Conservation (phyloP, 2,329 filamentous ascomycete genomes). For the Dactylellina cionopaga region DNA sequence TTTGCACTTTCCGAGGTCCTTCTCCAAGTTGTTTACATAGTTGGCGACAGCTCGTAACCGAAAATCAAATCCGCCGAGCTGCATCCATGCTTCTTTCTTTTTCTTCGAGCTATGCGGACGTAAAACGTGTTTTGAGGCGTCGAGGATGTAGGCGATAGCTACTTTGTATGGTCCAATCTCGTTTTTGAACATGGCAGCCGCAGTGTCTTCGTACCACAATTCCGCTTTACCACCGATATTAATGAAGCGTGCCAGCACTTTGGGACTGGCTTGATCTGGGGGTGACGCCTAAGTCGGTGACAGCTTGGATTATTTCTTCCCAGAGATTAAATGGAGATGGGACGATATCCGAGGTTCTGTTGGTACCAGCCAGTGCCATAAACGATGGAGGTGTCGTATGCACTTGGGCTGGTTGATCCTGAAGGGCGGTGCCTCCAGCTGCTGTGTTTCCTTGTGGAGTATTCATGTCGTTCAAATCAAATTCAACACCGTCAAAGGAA, state of each 20-base stretch:
- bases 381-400: background rate
- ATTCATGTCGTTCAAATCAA: background rate
- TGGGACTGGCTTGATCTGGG: background rate
- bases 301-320: slow-evolving; percentile 20
- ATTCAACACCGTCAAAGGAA: background rate
- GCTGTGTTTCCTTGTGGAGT: too few species aligned
- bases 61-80: slow-evolving; percentile 15
- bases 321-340: slow-evolving; percentile 37
- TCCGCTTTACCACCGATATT: background rate
- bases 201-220: slow-evolving; percentile 20
- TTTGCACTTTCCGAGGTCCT: slow-evolving; percentile 2
- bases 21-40: background rate
- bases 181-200: background rate
- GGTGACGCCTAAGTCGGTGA: background rate
- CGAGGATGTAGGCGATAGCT: slow-evolving; percentile 11
- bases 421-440: too few species aligned
- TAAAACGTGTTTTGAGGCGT: slow-evolving; percentile 1
- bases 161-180: slow-evolving; percentile 13
- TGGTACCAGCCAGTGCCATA: background rate
- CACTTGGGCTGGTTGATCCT: background rate
- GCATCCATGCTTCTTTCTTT: slow-evolving; percentile 5
- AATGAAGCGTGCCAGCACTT: background rate
- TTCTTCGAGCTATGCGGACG: background rate
- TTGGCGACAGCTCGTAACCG: slow-evolving; percentile 11
- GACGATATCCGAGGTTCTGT: slow-evolving; percentile 2